These are phyloP conservation scores for Paecilomyces sp. DNA, from an alignment of 2,329 filamentous ascomycete species.

Conservation along the genomic window DNA sequence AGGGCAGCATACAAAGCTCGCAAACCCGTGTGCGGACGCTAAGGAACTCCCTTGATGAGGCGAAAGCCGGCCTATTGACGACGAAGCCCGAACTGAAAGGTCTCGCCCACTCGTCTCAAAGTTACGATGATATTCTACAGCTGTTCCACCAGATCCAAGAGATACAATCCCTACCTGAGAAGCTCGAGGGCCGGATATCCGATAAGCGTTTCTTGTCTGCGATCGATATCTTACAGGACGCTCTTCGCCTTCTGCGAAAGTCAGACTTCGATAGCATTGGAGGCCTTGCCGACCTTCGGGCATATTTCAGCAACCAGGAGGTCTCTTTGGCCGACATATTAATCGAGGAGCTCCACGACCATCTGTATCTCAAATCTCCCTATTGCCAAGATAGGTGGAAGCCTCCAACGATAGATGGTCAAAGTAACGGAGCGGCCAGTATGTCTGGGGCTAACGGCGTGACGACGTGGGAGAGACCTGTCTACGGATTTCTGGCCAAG, in stretches of 20 bases:
- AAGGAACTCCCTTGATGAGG: conserved; percentile 72
- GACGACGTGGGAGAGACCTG: conserved; percentile 44
- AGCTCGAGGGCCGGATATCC: conserved; percentile 87
- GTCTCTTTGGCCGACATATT: conserved; percentile 86
- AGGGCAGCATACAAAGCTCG: conserved; percentile 81
- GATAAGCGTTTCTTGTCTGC: conserved; percentile 93
- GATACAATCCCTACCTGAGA: conserved; percentile 79
- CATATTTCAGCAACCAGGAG: conserved; percentile 90
- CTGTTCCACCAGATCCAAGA: conserved; percentile 79
- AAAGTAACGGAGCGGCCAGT: conserved; percentile 14
- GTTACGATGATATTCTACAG: conserved; percentile 83
- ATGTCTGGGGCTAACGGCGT: conserved; percentile 18
- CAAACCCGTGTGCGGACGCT: conserved; percentile 77
- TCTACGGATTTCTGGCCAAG: conserved; percentile 52
- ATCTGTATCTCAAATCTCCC: conserved; percentile 93
- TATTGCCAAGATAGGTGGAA: conserved; percentile 98
- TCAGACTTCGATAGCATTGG: conserved; percentile 89
- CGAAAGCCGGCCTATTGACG: conserved; percentile 73
- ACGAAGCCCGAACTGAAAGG: conserved; percentile 89
- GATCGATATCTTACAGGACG: conserved; percentile 85
- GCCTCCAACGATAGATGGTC: conserved; percentile 46
- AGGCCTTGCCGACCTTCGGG: conserved; percentile 74
- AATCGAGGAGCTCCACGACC: conserved; percentile 94
- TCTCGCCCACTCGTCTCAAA: conserved; percentile 77
- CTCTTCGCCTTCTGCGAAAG: conserved; percentile 71